These are phyloP conservation scores for Evansstolkia leycettana DNA, from an alignment of 495 filamentous ascomycete genomes.

Conservation along the genomic window DNA sequence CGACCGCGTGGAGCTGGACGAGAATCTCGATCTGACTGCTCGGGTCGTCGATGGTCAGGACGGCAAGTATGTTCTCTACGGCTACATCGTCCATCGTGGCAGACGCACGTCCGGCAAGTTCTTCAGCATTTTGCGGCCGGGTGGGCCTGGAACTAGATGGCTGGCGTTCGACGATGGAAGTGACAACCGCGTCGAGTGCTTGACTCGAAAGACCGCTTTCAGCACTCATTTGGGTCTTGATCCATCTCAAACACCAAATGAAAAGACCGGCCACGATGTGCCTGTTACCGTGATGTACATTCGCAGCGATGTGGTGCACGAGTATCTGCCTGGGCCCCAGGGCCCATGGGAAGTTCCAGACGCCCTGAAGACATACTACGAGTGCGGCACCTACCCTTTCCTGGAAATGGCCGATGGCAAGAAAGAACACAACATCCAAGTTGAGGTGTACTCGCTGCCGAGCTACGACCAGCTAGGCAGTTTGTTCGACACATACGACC, in stretches of 20 bases:
- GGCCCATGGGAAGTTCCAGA: constrained; percentile 28
- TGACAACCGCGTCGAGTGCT: constrained; percentile 40
- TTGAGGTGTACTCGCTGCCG: constrained; percentile 29
- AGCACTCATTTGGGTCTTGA: constrained; percentile 39
- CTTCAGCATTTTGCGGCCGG: constrained; percentile 48
- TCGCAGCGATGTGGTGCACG: constrained; percentile 35
- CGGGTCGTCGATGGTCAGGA: constrained; percentile 20
- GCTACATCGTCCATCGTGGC: constrained; percentile 49
- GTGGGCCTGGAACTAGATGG: constrained; percentile 44
- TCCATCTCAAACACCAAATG: constrained; percentile 18
- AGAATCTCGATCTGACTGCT: constrained; percentile 33
- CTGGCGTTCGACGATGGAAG: constrained; percentile 46
- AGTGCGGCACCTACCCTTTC: constrained; percentile 15
- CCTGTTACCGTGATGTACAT: constrained; percentile 48
- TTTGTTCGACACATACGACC: constrained; percentile 32
- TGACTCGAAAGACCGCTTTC: constrained; percentile 46
- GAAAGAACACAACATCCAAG: constrained; percentile 17
- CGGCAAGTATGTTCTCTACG: constrained; percentile 45
- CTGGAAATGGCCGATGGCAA: constrained; percentile 5
- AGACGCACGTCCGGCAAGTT: constrained; percentile 49
- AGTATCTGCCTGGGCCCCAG: constrained; percentile 30
- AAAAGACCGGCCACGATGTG: constrained; percentile 42
- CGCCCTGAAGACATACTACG: constrained; percentile 25
- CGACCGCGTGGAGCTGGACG: constrained; percentile 43
- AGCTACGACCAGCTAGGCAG: constrained; percentile 24